phyloP scores from a whole-genome alignment of 2,329 filamentous ascomycete species.

The Sporothrix mexicana region DNA sequence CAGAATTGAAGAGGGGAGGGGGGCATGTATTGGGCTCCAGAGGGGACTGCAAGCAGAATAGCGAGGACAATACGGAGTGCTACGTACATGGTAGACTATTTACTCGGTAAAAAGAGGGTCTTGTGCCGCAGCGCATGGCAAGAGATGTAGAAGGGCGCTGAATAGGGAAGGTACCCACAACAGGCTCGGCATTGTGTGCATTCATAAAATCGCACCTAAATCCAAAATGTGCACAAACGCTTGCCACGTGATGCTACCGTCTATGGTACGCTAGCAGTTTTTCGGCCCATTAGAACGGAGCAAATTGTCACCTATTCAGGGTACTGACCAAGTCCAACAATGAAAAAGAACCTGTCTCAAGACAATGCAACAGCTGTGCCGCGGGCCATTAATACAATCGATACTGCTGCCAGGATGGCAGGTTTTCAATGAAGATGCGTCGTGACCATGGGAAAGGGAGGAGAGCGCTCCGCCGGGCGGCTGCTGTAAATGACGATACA shows the following conservation, averaged over 20 bases:
- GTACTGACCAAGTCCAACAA: slow-evolving; percentile 8
- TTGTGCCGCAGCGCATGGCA: slow-evolving; percentile 15
- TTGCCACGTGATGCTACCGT: slow-evolving; percentile 24
- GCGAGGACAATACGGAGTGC: neutral
- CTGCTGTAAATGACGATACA: slow-evolving; percentile 13
- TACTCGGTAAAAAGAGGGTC: slow-evolving; percentile 26
- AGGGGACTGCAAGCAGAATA: neutral
- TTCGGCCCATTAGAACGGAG: slow-evolving; percentile 6
- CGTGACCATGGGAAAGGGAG: neutral
- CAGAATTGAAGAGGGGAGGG: neutral
- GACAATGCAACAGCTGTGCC: neutral
- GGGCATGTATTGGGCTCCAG: too few species aligned
- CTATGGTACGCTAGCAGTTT: neutral
- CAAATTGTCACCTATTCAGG: neutral
- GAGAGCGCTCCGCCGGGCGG: neutral
- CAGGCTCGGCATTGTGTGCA: slow-evolving; percentile 11
- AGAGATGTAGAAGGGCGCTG: neutral
- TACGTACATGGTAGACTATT: too few species aligned
- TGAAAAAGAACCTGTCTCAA: neutral
- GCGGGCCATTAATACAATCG: neutral
- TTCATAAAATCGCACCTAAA: neutral
- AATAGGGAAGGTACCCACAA: slow-evolving; percentile 26
- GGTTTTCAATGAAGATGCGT: neutral
- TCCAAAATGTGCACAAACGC: slow-evolving; percentile 22
- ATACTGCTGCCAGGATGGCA: neutral